Evolutionary conservation across 1,284 basidiomycete genomes (phyloP).

Genomic region (Coniophora puteana): DNA sequence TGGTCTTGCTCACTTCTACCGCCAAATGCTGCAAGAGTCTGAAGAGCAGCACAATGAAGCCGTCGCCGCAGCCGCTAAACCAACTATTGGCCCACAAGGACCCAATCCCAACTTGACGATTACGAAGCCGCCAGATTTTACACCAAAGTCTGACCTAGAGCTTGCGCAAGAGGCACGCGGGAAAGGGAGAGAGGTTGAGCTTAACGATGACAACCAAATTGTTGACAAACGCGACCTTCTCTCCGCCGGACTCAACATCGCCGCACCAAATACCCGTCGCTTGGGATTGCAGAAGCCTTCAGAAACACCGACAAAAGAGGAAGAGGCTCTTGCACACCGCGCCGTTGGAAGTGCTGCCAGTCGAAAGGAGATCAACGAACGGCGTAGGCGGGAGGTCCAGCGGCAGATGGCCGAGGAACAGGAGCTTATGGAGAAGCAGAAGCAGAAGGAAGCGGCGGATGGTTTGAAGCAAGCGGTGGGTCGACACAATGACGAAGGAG

Average conservation of each 20-base stretch:
- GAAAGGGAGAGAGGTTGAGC: slow-evolving; percentile 85
- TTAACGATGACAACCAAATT: slow-evolving; percentile 97
- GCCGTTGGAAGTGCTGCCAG: slow-evolving; percentile 81
- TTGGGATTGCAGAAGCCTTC: slow-evolving; percentile 40
- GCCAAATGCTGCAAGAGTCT: slow-evolving; percentile 76
- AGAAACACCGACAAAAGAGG: slow-evolving; percentile 22
- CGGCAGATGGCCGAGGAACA: slow-evolving; percentile 73
- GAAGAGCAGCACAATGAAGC: slow-evolving; percentile 83
- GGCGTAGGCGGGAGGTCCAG: slow-evolving; percentile 70
- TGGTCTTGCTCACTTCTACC: slow-evolving; percentile 88
- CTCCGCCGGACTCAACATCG: slow-evolving; percentile 88
- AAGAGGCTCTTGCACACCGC: slow-evolving; percentile 46
- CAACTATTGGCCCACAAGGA: slow-evolving; percentile 56
- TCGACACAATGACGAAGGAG: slow-evolving; percentile 68
- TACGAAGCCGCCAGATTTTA: slow-evolving; percentile 61
- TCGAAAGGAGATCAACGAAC: slow-evolving; percentile 75
- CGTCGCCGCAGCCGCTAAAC: slow-evolving; percentile 64
- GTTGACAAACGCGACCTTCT: slow-evolving; percentile 94
- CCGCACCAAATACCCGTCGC: slow-evolving; percentile 73
- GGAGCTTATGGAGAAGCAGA: slow-evolving; percentile 55
- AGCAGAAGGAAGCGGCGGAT: slow-evolving; percentile 55
- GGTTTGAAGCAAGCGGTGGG: slow-evolving; percentile 50
- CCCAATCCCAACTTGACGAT: slow-evolving; percentile 64
- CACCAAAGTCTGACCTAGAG: slow-evolving; percentile 63
- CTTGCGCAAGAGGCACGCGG: slow-evolving; percentile 64